These are phyloP conservation scores for Pleurotus cornucopiae DNA, from an alignment of 768 basidiomycete genomes.

Conservation along the genomic window DNA sequence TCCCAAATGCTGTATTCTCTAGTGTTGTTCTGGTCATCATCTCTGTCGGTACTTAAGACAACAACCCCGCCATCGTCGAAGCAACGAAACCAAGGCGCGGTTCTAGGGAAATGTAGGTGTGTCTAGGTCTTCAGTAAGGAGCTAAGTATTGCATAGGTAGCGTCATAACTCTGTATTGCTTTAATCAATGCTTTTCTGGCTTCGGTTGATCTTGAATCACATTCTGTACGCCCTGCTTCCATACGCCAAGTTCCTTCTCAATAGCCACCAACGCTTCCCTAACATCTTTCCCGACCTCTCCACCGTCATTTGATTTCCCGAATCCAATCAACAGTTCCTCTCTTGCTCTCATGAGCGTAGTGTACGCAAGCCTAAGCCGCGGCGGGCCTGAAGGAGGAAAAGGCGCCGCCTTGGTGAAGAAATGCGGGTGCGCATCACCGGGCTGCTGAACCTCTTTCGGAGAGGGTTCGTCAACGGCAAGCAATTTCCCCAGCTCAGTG, in stretches of 20 bases:
- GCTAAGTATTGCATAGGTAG: too few relatives aligned
- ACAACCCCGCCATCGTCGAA: too few relatives aligned
- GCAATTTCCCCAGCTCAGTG: conserved; percentile 77
- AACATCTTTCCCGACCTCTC: conserved; percentile 62
- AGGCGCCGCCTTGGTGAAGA: conserved; percentile 10
- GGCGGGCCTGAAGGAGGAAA: conserved; percentile 69
- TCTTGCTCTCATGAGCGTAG: conserved; percentile 59
- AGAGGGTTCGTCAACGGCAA: conserved; percentile 70
- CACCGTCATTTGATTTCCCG: conserved; percentile 67
- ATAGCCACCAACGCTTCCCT: conserved; percentile 54
- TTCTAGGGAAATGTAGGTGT: too few relatives aligned
- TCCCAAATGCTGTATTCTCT: neutral
- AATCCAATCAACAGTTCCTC: conserved; percentile 67
- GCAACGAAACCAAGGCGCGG: too few relatives aligned
- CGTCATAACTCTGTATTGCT: neutral
- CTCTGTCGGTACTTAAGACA: too few relatives aligned
- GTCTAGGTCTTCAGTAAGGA: too few relatives aligned
- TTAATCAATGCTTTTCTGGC: neutral
- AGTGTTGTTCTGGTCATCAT: too few relatives aligned
- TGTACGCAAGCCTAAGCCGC: conserved; percentile 60
- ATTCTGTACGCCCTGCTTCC: conserved; percentile 60
- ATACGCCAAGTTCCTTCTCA: conserved; percentile 71
- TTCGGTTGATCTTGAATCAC: conserved; percentile 40
- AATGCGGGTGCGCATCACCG: neutral
- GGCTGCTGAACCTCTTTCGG: conserved; percentile 13